phyloP scores from a whole-genome alignment of 495 filamentous ascomycete genomes.

The Penicillium angulare region DNA sequence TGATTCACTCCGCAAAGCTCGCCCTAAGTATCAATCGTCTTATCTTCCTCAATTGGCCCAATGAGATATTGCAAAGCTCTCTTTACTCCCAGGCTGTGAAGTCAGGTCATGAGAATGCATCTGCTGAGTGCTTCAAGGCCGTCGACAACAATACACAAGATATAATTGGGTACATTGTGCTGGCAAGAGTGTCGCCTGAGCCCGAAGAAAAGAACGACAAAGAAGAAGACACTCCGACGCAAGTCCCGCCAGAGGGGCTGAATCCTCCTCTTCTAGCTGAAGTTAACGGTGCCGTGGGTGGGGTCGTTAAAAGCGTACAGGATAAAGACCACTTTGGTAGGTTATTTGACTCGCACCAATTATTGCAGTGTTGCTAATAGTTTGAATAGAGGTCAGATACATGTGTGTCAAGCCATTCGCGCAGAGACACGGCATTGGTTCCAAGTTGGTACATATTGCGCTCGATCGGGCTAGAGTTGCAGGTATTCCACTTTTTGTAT shows the following conservation, averaged over 20 bases:
- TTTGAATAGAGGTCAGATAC: conserved; percentile 13
- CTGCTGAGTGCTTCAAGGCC: conserved; percentile 9
- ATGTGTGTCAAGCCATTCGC: conserved; percentile 14
- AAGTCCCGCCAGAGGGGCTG: conserved; percentile 7
- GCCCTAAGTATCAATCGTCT: conserved; percentile 32
- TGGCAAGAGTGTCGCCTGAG: too few species aligned
- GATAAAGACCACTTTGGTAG: conserved; percentile 16
- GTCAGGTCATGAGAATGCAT: not conserved
- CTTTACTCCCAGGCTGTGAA: conserved; percentile 17
- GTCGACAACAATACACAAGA: conserved; percentile 14
- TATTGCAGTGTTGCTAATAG: not conserved
- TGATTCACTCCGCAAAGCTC: conserved; percentile 28
- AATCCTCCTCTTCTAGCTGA: conserved; percentile 12
- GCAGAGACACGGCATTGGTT: conserved; percentile 17
- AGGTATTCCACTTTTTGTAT: conserved; percentile 7
- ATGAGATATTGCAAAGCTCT: conserved; percentile 14
- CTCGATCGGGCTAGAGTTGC: conserved; percentile 11
- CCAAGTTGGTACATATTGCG: conserved; percentile 9
- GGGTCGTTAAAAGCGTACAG: conserved; percentile 5
- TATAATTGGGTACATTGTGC: conserved; percentile 19
- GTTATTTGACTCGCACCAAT: not conserved
- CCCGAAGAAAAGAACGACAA: not conserved
- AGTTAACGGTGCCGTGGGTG: conserved; percentile 1
- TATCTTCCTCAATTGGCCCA: conserved; percentile 29
- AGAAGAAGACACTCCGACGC: too few species aligned